A percentile compares a stretch with the other conserved stretches of the same genome.
These are phyloP conservation scores for Trichoderma semiorbis DNA, from an alignment of 2,329 filamentous ascomycete genomes.

Conservation along the genomic window DNA sequence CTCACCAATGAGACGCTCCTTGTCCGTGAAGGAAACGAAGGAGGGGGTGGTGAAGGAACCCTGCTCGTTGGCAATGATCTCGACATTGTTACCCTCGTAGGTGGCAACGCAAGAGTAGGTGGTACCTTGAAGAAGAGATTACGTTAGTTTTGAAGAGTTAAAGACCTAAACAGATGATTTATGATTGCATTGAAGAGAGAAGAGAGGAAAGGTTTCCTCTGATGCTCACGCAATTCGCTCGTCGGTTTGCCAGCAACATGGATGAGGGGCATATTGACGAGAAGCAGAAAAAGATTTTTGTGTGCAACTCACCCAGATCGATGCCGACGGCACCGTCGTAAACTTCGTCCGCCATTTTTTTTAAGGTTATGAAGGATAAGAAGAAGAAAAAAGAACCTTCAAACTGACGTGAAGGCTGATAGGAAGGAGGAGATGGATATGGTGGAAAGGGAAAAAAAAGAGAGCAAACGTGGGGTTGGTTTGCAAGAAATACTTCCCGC, in stretches of 20 bases:
- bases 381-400: slow-evolving; percentile 17
- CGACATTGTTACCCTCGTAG: slow-evolving; percentile 99
- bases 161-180: neutral
- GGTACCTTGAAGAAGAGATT: slow-evolving; percentile 61
- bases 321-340: slow-evolving; percentile 99
- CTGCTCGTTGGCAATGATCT: slow-evolving; percentile 99
- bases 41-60: slow-evolving; percentile 98
- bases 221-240: neutral
- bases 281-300: slow-evolving; percentile 7
- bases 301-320: slow-evolving; percentile 77
- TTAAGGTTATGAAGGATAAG: neutral
- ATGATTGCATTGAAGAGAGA: neutral
- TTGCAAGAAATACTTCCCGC: slow-evolving; percentile 37
- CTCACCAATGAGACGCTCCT: slow-evolving; percentile 99
- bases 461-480: slow-evolving; percentile 33
- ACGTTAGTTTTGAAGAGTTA: slow-evolving; percentile 4
- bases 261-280: slow-evolving; percentile 10
- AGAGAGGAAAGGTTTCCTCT: neutral
- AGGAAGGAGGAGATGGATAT: slow-evolving; percentile 25
- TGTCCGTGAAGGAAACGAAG: slow-evolving; percentile 97
- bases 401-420: slow-evolving; percentile 25
- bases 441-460: slow-evolving; percentile 23
- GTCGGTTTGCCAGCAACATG: neutral
- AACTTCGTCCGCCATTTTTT: slow-evolving; percentile 90
- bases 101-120: slow-evolving; percentile 99